Conservation (phyloP, 768 basidiomycete species). For the Plicaturopsis crispa region DNA sequence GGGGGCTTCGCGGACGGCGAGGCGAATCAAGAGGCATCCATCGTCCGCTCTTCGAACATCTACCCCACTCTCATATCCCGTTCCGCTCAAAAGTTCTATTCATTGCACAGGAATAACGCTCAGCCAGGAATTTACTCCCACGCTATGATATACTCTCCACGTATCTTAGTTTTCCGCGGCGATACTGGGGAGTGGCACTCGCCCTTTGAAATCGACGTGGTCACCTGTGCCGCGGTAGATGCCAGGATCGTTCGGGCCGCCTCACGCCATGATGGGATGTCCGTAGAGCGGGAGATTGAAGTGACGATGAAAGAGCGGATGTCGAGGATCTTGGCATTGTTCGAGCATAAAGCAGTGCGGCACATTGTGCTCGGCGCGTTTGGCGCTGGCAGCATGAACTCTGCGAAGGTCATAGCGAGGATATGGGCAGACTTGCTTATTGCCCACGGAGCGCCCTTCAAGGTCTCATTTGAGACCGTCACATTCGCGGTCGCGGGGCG, state of each 20-base stretch:
- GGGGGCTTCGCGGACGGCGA: conserved; percentile 71
- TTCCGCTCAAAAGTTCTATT: conserved; percentile 54
- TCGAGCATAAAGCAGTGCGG: conserved; percentile 36
- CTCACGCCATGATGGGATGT: background rate
- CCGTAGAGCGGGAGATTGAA: conserved; percentile 18
- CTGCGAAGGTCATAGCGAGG: conserved; percentile 31
- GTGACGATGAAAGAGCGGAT: conserved; percentile 43
- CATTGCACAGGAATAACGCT: conserved; percentile 39
- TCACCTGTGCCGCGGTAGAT: conserved; percentile 74
- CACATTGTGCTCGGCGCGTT: conserved; percentile 43
- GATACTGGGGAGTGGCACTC: conserved; percentile 49
- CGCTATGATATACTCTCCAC: conserved; percentile 70
- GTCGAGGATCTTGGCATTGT: conserved; percentile 37
- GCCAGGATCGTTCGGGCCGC: conserved; percentile 38
- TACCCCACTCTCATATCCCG: conserved; percentile 53
- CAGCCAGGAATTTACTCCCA: conserved; percentile 64
- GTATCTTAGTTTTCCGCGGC: conserved; percentile 52
- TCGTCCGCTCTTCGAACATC: conserved; percentile 70
- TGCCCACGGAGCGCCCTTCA: conserved; percentile 28
- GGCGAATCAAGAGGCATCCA: conserved; percentile 74
- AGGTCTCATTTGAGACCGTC: conserved; percentile 34
- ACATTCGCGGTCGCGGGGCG: conserved; percentile 42
- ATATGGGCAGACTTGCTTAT: conserved; percentile 40
- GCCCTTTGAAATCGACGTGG: conserved; percentile 55
- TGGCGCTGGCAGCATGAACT: conserved; percentile 42